These are phyloP conservation scores for Phytophthora fragariae DNA, from an alignment of 352 stramenopile genomes.

Conservation along the genomic window DNA sequence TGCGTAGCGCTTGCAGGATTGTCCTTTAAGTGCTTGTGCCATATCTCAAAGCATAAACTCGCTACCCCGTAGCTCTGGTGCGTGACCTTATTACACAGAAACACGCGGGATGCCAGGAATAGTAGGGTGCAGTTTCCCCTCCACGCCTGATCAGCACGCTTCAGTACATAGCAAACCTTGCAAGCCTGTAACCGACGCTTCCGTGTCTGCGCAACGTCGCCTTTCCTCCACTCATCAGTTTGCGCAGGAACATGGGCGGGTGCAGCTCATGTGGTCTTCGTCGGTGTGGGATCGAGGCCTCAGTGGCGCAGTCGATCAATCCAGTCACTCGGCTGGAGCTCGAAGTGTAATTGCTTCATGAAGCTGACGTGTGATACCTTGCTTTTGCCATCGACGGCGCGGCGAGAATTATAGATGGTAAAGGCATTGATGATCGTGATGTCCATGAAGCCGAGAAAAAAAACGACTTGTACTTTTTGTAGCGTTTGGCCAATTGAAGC, in stretches of 20 bases:
- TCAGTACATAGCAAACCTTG: background rate
- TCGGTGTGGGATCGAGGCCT: background rate
- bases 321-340: background rate
- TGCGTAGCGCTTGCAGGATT: background rate
- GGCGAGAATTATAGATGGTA: background rate
- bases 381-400: background rate
- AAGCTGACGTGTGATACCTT: background rate
- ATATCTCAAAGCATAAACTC: background rate
- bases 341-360: background rate
- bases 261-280: background rate
- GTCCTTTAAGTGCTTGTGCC: background rate
- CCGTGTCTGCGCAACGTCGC: background rate
- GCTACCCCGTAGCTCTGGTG: slow-evolving; percentile 7
- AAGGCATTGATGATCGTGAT: background rate
- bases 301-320: background rate
- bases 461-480: background rate
- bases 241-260: background rate
- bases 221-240: background rate
- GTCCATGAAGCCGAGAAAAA: background rate
- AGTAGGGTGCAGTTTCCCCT: slow-evolving; percentile 8
- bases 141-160: background rate
- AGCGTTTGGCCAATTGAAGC: background rate
- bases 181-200: background rate
- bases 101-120: background rate
- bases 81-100: slow-evolving; percentile 24